Percentiles rank a stretch among this genome's conserved stretches.
phyloP scores from a whole-genome alignment of 2,329 filamentous ascomycete genomes.

The Aspergillus aculeatus region DNA sequence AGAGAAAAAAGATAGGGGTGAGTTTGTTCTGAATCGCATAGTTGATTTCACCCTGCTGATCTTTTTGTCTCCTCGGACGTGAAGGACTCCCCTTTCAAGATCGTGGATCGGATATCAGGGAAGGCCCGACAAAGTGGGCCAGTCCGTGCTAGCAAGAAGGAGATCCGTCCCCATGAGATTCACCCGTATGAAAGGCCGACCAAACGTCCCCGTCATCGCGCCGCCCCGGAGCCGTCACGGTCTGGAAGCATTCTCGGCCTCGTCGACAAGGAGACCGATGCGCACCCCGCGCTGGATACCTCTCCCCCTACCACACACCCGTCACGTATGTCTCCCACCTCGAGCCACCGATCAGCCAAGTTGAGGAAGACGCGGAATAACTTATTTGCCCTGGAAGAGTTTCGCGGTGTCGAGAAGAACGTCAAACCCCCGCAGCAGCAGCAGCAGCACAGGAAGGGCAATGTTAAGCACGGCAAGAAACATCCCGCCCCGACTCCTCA shows the following conservation, averaged over 20 bases:
- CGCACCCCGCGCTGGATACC: slow-evolving; percentile 3
- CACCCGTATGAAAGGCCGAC: not conserved
- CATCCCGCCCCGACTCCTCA: not conserved
- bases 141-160: slow-evolving; percentile 28
- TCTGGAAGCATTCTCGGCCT: slow-evolving; percentile 12
- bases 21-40: not conserved
- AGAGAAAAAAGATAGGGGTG: slow-evolving; percentile 24
- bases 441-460: slow-evolving; percentile 5
- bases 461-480: slow-evolving; percentile 3
- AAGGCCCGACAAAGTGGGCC: slow-evolving; percentile 33
- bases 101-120: slow-evolving; percentile 25
- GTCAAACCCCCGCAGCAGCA: slow-evolving; percentile 12
- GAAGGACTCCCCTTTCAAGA: slow-evolving; percentile 19
- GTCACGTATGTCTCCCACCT: slow-evolving; percentile 21
- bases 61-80: not conserved
- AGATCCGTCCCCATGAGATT: slow-evolving; percentile 2
- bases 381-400: slow-evolving; percentile 17
- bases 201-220: slow-evolving; percentile 32
- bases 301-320: slow-evolving; percentile 11
- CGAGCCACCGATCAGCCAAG: slow-evolving; percentile 19
- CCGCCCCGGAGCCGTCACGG: slow-evolving; percentile 4
- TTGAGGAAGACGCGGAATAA: slow-evolving; percentile 2
- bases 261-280: slow-evolving; percentile 21
- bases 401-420: slow-evolving; percentile 21
- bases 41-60: not conserved